These are phyloP conservation scores for Epichloe hybrida DNA, from an alignment of 2,329 filamentous ascomycete genomes.

Conservation along the genomic window DNA sequence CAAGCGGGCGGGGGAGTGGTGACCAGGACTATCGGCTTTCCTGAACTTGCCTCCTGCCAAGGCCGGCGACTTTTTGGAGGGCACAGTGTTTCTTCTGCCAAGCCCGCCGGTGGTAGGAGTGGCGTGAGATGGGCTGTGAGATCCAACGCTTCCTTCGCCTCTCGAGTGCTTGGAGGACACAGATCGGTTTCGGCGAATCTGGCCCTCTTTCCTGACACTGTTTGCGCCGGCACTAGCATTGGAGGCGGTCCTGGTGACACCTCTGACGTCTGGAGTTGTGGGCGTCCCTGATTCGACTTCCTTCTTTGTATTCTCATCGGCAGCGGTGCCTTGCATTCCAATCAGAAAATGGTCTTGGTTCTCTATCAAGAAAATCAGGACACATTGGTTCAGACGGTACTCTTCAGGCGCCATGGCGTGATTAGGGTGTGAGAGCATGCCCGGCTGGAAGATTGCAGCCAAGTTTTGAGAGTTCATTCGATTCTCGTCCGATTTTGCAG, in stretches of 20 bases:
- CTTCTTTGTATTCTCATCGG: slow-evolving; percentile 64
- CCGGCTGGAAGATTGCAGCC: slow-evolving; percentile 93
- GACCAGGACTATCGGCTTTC: slow-evolving; percentile 18
- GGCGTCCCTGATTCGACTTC: slow-evolving; percentile 57
- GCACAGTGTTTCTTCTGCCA: slow-evolving; percentile 73
- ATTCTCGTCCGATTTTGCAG: slow-evolving; percentile 91
- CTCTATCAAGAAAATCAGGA: slow-evolving; percentile 94
- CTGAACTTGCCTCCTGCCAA: slow-evolving; percentile 55
- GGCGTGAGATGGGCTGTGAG: slow-evolving; percentile 45
- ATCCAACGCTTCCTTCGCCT: slow-evolving; percentile 58
- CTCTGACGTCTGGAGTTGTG: slow-evolving; percentile 32
- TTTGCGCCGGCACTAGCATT: slow-evolving; percentile 82
- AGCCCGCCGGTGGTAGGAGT: slow-evolving; percentile 43
- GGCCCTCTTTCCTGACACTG: slow-evolving; percentile 68
- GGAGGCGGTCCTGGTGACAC: slow-evolving; percentile 55
- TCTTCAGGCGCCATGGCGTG: slow-evolving; percentile 94
- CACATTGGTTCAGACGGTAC: slow-evolving; percentile 90
- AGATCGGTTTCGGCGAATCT: slow-evolving; percentile 76
- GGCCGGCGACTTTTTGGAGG: slow-evolving; percentile 74
- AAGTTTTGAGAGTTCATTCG: slow-evolving; percentile 93
- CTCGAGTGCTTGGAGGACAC: slow-evolving; percentile 81
- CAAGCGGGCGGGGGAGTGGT: slow-evolving; percentile 20
- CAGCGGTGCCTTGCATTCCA: slow-evolving; percentile 96
- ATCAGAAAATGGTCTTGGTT: slow-evolving; percentile 98
- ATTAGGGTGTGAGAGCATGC: slow-evolving; percentile 81